Conservation (phyloP, 345 rosid species). For the Arabis hirsuta region DNA sequence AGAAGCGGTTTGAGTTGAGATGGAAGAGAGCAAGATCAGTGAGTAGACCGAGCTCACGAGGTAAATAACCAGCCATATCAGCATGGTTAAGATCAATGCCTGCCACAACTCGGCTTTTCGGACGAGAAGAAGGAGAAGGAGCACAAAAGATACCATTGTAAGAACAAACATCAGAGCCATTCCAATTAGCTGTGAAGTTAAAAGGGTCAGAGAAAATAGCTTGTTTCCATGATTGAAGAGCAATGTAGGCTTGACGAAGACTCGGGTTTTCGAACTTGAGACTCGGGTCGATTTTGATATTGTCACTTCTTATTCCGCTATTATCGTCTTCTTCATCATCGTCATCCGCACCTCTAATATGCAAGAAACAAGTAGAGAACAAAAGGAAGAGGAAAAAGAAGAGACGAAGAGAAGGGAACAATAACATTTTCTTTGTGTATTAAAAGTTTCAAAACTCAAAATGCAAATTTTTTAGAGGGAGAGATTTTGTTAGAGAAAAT, state of each 20-base stretch:
- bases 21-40: slow-evolving; percentile 77
- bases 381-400: slow-evolving; percentile 35
- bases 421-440: slow-evolving; percentile 24
- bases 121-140: slow-evolving; percentile 43
- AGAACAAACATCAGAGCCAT: slow-evolving; percentile 62
- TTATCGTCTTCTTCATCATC: slow-evolving; percentile 12
- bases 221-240: slow-evolving; percentile 68
- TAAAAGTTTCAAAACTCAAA: slow-evolving; percentile 8
- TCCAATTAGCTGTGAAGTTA: slow-evolving; percentile 72
- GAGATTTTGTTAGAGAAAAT: slow-evolving; percentile 19
- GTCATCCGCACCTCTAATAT: slow-evolving; percentile 8
- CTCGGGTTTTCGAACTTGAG: slow-evolving; percentile 62
- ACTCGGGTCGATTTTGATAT: slow-evolving; percentile 46
- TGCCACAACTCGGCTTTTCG: slow-evolving; percentile 55
- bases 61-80: slow-evolving; percentile 75
- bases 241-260: slow-evolving; percentile 70
- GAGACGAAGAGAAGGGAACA: slow-evolving; percentile 25
- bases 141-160: slow-evolving; percentile 70
- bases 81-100: slow-evolving; percentile 75
- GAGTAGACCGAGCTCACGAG: slow-evolving; percentile 61
- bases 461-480: slow-evolving; percentile 21
- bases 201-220: slow-evolving; percentile 75
- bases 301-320: background rate
- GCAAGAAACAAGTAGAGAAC: slow-evolving; percentile 33
- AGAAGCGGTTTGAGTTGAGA: slow-evolving; percentile 73